Conservation (phyloP, 2,329 filamentous ascomycete species). For the Pyrenochaeta sp. region DNA sequence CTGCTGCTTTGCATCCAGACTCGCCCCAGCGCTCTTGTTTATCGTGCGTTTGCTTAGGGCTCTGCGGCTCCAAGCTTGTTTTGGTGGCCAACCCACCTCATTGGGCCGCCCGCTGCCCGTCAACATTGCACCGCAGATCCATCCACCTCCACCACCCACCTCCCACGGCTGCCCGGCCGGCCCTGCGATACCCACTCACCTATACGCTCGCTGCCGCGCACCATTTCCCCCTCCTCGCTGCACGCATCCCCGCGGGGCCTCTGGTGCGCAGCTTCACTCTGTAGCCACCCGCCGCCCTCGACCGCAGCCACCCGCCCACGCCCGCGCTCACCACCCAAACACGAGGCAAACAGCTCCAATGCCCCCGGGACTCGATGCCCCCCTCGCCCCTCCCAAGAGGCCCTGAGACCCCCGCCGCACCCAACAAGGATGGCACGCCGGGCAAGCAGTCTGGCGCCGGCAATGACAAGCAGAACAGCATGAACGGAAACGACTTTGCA, state of each 20-base stretch:
- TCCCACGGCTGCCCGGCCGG: no score
- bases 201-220: slow-evolving; percentile 15
- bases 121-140: no score
- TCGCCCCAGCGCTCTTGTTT: slow-evolving; percentile 7
- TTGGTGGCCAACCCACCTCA: slow-evolving; percentile 1
- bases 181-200: slow-evolving; percentile 14
- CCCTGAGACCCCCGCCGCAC: slow-evolving; percentile 22
- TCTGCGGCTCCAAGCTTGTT: slow-evolving; percentile 4
- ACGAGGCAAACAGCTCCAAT: slow-evolving; percentile 27
- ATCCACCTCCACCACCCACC: slow-evolving; percentile 7
- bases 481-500: slow-evolving; percentile 48
- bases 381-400: slow-evolving; percentile 31
- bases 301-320: slow-evolving; percentile 1
- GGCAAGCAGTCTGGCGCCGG: slow-evolving; percentile 35
- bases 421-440: slow-evolving; percentile 39
- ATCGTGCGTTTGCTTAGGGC: no score
- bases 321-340: slow-evolving; percentile 7
- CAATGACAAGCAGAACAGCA: slow-evolving; percentile 36
- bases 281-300: neutral
- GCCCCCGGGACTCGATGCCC: slow-evolving; percentile 32
- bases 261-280: no score
- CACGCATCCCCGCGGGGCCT: no score
- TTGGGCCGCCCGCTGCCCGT: no score
- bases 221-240: neutral
- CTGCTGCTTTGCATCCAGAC: slow-evolving; percentile 7